Evolutionary conservation across 2,329 filamentous ascomycete species (phyloP), one percentile per base, ranked within the genome.

Genomic region (Penicillium sclerotigenum): DNA sequence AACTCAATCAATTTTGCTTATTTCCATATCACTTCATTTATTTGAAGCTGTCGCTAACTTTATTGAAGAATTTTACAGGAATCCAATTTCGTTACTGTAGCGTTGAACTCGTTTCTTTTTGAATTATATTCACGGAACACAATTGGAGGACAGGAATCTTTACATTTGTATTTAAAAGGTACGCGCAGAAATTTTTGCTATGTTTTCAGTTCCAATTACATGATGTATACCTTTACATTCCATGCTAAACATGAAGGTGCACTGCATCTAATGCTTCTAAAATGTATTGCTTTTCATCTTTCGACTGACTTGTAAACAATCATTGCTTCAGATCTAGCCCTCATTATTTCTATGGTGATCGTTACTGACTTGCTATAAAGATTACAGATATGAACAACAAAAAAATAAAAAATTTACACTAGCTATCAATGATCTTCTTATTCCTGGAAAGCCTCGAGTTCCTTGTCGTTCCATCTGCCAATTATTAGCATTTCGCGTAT

Each of bases 201-300:
- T 57, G 50, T 52, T 42, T 53, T 48, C 43, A 53, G 29, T 51
- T 33, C 37, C 42, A 50, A 55, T 71, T 70, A 68, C 71, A 76
- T 82, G 81, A 83, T 83, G 79, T 76, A 73, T 75, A 72, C 59
- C 62, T 70, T 54, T 73, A 81, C 79, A 82, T 82, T 83, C 81
- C 81, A 84, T 84, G 82, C 82, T 84, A 84, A 84, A 73, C 75
- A 81, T 83, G 80, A 83, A 80, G 80, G 74, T 73, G 71, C 61
- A 61, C 62, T 69, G 69, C 69, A 71, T 71, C 77, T 77, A 70
- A 77, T 83, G 81, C 74, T 80, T 81, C 75, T 74, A 71, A 76
- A 70, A 78, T 80, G 80, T 82, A 81, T 77, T 79, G 79, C 79
- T 84, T 83, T 83, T 84, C 82, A 84, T 84, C 82, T 84, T 84